Evolutionary conservation across 1,284 basidiomycete genomes (phyloP), one percentile per base, ranked within the genome.

Genomic region (Cerrena zonata): DNA sequence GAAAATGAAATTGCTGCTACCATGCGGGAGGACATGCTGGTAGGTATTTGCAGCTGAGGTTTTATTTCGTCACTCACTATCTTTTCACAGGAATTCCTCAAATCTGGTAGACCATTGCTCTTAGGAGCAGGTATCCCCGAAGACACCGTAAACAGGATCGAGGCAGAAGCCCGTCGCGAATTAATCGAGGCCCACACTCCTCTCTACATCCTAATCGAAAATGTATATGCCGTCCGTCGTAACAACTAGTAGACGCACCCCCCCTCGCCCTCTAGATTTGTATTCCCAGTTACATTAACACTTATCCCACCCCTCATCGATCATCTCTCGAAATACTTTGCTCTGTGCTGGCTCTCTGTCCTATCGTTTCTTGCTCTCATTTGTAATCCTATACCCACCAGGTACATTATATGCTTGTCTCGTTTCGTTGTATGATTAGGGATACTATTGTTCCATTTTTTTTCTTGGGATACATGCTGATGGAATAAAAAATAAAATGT

Each of bases 91-190:
- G 71, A 76, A 11, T 87, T 88, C 59, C 57, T 89, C 41, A 72
- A 71, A 50, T 80, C 82, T 1, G 79, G 78, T 15, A 72, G 82
- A n/a, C 82, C 85, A 25, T 67, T 89, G 38, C 72, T 89, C 2
- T 73, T 89, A 5, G 76, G 78, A 13, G 77, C 71, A 56, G 86
- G 83, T 4, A 60, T 87, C 25, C 64, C 78, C 2, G 73, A 76
- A 58, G 61, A 67, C 7, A 58, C 80, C 18, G 71, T 86, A 19
- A 68, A 81, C 51, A 68, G 75, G 27, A 64, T 88, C 13, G 72
- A 85, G 61, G 53, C 51, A 2, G 74, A 77, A 23, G 76, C 79
- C 10, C 65, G 64, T 19, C 48, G 60, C 19, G 86, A 89, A 58
- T 61, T 86, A 22, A 62, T 67, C 12, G 74, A 77, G n/a, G 73